Base-by-base conservation (phyloP, 345 rosid genomes). In the Arabidopsis suecica region DNA sequence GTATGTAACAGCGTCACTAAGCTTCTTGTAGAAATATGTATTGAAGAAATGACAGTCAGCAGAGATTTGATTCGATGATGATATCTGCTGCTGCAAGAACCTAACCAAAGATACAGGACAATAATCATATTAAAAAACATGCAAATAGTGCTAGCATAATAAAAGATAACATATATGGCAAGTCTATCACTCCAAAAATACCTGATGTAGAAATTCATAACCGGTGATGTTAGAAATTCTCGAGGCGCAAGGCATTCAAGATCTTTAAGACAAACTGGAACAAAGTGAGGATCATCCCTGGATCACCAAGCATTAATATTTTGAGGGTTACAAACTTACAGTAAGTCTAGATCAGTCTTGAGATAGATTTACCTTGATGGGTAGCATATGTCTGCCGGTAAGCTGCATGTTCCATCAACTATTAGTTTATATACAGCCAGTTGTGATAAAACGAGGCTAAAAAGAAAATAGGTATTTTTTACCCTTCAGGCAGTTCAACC, bases 151-250 rank as follows among this genome's bases (percentile, higher is more conserved):
- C 74, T 48, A 30, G 36, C 28, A 48, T 53, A 32, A 63, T 28
- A 38, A 9, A 22, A 42, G 38, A 58, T 25, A 51, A 18, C 37
- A 69, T 23, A 57, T 25, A 56, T 53, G 9, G 49, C 37, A 69
- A 45, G 12, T 50, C 7, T 57, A 18, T 32, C 53, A 11, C 8
- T 47, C 65, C 20, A 61, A 30, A 79, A 83, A 71, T 77, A 90
- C 99, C 86, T 81, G 54, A 90, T 82, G 79, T 95, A 92, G 69
- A 92, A 95, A 65, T 92, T 95, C 91, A 92, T 90, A 44, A 92
- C 82, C 20, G 91, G 80, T 4, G 99, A 92, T 34, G 89, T 86
- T 81, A 95, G 75, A 78, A 61, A 89, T 36, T 80, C 86, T 76
- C 66, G 78, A 74, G 96, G 91, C 16, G 75, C 85, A 78, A 95